These are phyloP conservation scores for Boletus eberwhitei DNA, from an alignment of 768 basidiomycete species.

Conservation along the genomic window DNA sequence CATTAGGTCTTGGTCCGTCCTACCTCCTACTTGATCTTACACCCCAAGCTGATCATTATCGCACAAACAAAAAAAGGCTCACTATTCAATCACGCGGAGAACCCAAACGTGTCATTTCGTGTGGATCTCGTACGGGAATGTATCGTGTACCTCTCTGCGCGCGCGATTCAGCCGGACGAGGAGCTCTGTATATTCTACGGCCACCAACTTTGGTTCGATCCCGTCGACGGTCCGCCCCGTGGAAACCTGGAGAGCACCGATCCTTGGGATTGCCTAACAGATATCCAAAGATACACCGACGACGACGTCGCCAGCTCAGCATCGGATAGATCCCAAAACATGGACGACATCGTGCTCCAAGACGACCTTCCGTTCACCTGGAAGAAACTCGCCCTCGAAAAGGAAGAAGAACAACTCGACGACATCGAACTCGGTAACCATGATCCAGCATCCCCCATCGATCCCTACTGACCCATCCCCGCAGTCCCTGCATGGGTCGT, in stretches of 20 bases:
- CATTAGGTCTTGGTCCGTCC: conserved; percentile 66
- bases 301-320: not conserved
- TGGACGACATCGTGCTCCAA: conserved; percentile 50
- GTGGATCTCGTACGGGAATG: conserved; percentile 52
- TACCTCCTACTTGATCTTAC: not conserved
- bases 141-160: conserved; percentile 59
- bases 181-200: conserved; percentile 82
- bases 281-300: conserved; percentile 1
- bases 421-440: conserved; percentile 41
- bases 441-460: not conserved
- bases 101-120: conserved; percentile 67
- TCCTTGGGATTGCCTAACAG: conserved; percentile 4
- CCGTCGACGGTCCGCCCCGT: conserved; percentile 25
- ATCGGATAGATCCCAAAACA: conserved; percentile 33
- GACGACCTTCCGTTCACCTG: conserved; percentile 64
- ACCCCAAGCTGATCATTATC: not conserved
- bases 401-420: conserved; percentile 57
- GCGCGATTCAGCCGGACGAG: conserved; percentile 53
- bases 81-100: conserved; percentile 72
- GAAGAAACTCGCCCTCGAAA: conserved; percentile 54
- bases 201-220: conserved; percentile 62
- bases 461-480: not conserved
- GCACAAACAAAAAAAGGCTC: conserved; percentile 50
- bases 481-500: conserved; percentile 76
- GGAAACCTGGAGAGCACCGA: not conserved